These are phyloP conservation scores for Aspergillus novoparasiticus DNA, from an alignment of 2,329 filamentous ascomycete species.

Conservation along the genomic window DNA sequence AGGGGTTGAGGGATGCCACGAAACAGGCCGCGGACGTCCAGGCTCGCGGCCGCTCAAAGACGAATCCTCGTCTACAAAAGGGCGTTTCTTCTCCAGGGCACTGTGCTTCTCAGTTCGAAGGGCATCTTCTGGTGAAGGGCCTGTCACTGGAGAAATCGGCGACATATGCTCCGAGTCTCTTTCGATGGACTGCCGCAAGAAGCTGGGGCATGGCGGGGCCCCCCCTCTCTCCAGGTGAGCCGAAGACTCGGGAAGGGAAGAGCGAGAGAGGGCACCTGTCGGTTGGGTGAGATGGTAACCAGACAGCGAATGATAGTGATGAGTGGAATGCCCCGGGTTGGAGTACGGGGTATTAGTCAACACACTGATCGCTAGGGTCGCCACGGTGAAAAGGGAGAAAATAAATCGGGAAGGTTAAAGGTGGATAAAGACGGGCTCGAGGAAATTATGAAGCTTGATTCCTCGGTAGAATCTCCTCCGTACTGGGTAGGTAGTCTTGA, in stretches of 20 bases:
- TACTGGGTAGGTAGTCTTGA: not conserved
- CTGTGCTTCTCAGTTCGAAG: slow-evolving; percentile 23
- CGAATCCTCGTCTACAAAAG: slow-evolving; percentile 21
- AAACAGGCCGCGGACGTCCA: slow-evolving; percentile 33
- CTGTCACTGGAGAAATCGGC: slow-evolving; percentile 35
- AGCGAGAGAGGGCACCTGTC: slow-evolving; percentile 41
- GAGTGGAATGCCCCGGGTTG: slow-evolving; percentile 33
- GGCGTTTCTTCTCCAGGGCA: slow-evolving; percentile 27
- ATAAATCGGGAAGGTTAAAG: slow-evolving; percentile 7
- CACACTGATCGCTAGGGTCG: slow-evolving; percentile 43
- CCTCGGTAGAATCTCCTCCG: not conserved
- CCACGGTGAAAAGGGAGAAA: slow-evolving; percentile 37
- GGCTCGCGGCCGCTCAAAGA: slow-evolving; percentile 26
- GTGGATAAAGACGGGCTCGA: slow-evolving; percentile 1
- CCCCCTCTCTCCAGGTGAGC: slow-evolving; percentile 42
- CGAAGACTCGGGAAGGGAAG: slow-evolving; percentile 34
- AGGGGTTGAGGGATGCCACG: slow-evolving; percentile 41
- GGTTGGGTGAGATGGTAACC: slow-evolving; percentile 26
- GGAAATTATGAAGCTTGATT: not conserved
- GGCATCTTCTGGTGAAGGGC: slow-evolving; percentile 32
- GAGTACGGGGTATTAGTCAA: slow-evolving; percentile 36
- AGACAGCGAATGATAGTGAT: slow-evolving; percentile 35
- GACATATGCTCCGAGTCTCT: slow-evolving; percentile 44
- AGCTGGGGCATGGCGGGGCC: slow-evolving; percentile 41
- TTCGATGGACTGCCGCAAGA: slow-evolving; percentile 28